Base-by-base conservation (phyloP, 75 land plant genomes). In the Azolla pinnata region DNA sequence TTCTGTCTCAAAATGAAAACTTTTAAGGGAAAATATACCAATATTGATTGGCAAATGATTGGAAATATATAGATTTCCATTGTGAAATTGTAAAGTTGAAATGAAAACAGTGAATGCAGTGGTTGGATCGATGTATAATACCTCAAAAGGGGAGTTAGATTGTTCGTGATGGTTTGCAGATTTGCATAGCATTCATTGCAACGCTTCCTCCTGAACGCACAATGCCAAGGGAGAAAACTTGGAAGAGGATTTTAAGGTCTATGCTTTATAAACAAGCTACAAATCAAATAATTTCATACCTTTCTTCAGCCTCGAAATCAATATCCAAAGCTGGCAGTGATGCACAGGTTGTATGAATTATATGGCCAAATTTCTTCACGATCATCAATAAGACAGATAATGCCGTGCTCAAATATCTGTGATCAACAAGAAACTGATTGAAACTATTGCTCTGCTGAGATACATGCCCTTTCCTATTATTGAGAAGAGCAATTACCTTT, bases 281-380 rank as follows among this genome's bases (percentile, higher is more conserved):
- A 29, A 32, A 73, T n/a, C n/a, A n/a, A n/a, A n/a, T n/a, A n/a
- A n/a, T n/a, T 12, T 17, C 35, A 59, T 33, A 76, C 96, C 96
- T 79, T 60, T 80, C 70, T 63, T 85, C 96, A 60, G 84, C 86
- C 62, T 89, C 78, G 5, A 89, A 70, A 72, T 89, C 86, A 19
- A 85, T 84, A 31, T 90, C 90, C 19, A 85, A 67, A 35, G 80
- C 63, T 52, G 82, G 69, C 20, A 80, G 62, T 59, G 84, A 72
- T 33, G 81, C 67, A 27, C 73, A 12, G 8, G 84, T 64, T 46
- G 85, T 73, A 63, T 64, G 71, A 20, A 88, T 85, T 27, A 85
- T 65, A 26, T 77, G 74, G 42, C 89, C 89, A 71, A 85, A 89
- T 42, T 58, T 71, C 35, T 69, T 80, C 21, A 83, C 85, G 17